These are phyloP conservation scores for Tricholoma sp. DNA, from an alignment of 768 basidiomycete species.

Conservation along the genomic window DNA sequence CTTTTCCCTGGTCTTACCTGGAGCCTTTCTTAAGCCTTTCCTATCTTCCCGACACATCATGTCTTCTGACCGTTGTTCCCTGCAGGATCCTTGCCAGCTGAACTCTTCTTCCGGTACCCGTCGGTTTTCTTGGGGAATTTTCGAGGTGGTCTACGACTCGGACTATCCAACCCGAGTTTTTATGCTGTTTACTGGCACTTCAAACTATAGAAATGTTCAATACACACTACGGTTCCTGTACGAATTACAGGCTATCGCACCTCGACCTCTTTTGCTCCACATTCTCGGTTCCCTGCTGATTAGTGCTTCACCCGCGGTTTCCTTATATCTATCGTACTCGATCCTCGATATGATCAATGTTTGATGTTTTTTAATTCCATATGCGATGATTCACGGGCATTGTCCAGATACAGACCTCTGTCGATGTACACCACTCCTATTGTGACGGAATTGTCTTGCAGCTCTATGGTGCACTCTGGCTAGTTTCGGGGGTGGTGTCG, in stretches of 20 bases:
- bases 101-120: neutral
- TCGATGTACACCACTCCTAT: slow-evolving; percentile 1
- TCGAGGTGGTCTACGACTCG: slow-evolving; percentile 31
- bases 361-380: neutral
- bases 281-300: slow-evolving; percentile 24
- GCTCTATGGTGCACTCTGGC: slow-evolving; percentile 21
- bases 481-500: slow-evolving; percentile 21
- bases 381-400: neutral
- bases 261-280: slow-evolving; percentile 17
- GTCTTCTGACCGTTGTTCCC: neutral
- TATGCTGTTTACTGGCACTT: neutral
- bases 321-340: slow-evolving; percentile 27
- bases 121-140: slow-evolving; percentile 29
- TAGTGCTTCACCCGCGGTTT: slow-evolving; percentile 26
- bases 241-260: slow-evolving; percentile 21
- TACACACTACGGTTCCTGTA: slow-evolving; percentile 17
- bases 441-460: slow-evolving; percentile 1
- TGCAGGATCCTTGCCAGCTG: neutral
- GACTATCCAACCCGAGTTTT: slow-evolving; percentile 1
- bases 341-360: slow-evolving; percentile 27
- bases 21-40: neutral
- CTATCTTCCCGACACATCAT: neutral
- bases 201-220: neutral
- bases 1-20: too few relatives aligned
- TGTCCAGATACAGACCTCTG: slow-evolving; percentile 7